Base-by-base conservation (phyloP, 2,329 filamentous ascomycete genomes). In the Colletotrichum euphorbiae region DNA sequence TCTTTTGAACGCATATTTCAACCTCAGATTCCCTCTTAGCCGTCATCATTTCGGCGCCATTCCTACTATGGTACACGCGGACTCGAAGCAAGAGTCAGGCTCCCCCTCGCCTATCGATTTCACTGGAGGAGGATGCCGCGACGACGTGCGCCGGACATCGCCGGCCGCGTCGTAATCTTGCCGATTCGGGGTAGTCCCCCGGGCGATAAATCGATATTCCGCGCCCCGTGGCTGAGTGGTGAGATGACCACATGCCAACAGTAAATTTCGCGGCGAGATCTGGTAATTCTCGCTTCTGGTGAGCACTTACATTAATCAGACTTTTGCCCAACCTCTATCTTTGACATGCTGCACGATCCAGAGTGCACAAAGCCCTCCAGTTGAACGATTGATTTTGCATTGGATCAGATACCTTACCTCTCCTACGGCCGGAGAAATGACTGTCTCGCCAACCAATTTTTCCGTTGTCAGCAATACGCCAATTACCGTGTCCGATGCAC, bases 1-100 rank as follows among this genome's bases (percentile, higher is more conserved):
- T 61, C 17, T 11, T 19, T 21, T 28, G 36, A 28, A 52, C 19
- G 43, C 43, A 55, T 65, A 64, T 63, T 38, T 67, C 59, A 51
- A 67, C 59, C 19, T 67, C 33, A 15, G 12, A 2, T 45, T 40
- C 19, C n/a, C 21, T 38, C 19, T 40, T 36, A 31, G 31, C 51
- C 9, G 5, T n/a, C 6, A 36, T n/a, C 48, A 28, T 40, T n/a
- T 40, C 31, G 31, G 46, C 36, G 36, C 40, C 19, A 54, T 24
- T 55, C 38, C 28, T 42, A n/a, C n/a, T n/a, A n/a, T n/a, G n/a
- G n/a, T n/a, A 13, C 28, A 54, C 48, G 46, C 21, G 46, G 19
- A 28, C 19, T 24, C 19, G 31, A 33, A 28, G 50, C n/a, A 21
- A 36, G 56, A 38, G 56, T 11, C 40, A 40, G 13, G 21, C 9